Conservation (phyloP, 2,329 filamentous ascomycete species). For the Xylaria sp. region DNA sequence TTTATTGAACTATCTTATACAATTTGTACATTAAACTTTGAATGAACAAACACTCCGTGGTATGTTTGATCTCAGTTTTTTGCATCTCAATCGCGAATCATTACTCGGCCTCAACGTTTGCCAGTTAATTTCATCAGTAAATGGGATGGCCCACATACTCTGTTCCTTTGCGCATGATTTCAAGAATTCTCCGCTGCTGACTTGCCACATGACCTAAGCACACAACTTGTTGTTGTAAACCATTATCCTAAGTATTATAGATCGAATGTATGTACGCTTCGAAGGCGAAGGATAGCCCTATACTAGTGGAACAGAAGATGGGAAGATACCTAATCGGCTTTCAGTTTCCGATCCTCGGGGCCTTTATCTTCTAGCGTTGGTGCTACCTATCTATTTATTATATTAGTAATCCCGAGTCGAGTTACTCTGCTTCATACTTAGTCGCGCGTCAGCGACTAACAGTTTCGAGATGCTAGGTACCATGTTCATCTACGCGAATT, state of each 20-base stretch:
- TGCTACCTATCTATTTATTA: background rate
- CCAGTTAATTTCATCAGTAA: background rate
- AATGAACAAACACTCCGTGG: background rate
- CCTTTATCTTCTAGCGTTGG: conserved; percentile 1
- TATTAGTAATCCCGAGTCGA: conserved; percentile 5
- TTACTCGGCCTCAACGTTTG: conserved; percentile 7
- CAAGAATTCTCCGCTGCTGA: conserved; percentile 23
- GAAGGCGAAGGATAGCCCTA: background rate
- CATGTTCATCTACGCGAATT: background rate
- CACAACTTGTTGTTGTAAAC: conserved; percentile 1
- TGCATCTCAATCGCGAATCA: background rate
- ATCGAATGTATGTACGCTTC: background rate
- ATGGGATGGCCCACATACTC: conserved; percentile 16
- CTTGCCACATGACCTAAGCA: conserved; percentile 22
- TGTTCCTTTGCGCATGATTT: conserved; percentile 21
- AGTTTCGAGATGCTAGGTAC: background rate
- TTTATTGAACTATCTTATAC: background rate
- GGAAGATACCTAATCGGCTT: background rate
- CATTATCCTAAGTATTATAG: background rate
- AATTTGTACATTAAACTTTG: background rate
- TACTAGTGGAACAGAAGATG: background rate
- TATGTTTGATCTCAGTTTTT: conserved; percentile 1
- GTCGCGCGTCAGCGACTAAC: background rate
- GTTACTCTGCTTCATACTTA: background rate
- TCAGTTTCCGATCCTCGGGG: conserved; percentile 3